phyloP scores from a whole-genome alignment of 23 red algal genomes.

The Gracilaria gracilis region DNA sequence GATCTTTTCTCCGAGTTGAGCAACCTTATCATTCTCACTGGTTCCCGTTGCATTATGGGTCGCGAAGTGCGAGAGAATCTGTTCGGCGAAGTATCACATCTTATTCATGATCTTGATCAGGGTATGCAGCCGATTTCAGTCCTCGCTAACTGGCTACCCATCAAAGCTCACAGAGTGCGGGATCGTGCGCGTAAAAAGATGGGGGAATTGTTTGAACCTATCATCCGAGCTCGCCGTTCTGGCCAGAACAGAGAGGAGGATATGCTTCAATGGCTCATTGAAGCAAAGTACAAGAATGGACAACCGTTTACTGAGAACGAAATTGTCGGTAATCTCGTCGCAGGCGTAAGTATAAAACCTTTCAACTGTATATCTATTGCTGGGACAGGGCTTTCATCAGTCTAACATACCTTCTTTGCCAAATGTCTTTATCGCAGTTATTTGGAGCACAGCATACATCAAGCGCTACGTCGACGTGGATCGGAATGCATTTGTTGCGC shows the following conservation, averaged over 20 bases:
- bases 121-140: constrained; percentile 99
- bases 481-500: constrained; percentile 84
- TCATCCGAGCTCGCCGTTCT: constrained; percentile 81
- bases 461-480: constrained; percentile 92
- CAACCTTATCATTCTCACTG: constrained; percentile 97
- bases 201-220: constrained; percentile 72
- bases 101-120: constrained; percentile 95
- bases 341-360: constrained; percentile 48
- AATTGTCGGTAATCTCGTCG: constrained; percentile 84
- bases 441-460: constrained; percentile 99
- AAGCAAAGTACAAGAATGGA: constrained; percentile 88
- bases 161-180: constrained; percentile 77
- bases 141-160: constrained; percentile 94
- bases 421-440: constrained; percentile 29
- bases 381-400: not conserved
- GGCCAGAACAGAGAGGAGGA: constrained; percentile 79
- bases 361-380: not conserved
- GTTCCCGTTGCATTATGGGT: constrained; percentile 96
- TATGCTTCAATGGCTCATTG: constrained; percentile 95
- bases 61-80: constrained; percentile 95
- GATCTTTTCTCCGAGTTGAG: constrained; percentile 85
- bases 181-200: constrained; percentile 86
- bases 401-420: not conserved
- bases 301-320: constrained; percentile 72
- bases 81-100: constrained; percentile 94